Conservation (phyloP, 331 rosid genomes). For the Quercus tomentella region DNA sequence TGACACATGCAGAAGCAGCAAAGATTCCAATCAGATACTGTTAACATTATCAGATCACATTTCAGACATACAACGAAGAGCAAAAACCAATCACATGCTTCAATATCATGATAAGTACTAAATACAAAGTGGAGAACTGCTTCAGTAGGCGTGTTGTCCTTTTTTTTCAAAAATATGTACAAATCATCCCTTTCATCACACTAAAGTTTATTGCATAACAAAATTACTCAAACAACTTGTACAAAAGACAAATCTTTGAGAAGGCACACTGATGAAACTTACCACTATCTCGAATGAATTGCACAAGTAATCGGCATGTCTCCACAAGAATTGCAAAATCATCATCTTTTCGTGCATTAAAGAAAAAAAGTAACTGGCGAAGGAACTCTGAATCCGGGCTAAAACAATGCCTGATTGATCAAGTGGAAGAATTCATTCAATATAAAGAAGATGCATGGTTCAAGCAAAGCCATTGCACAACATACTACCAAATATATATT, state of each 20-base stretch:
- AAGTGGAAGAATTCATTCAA: not conserved
- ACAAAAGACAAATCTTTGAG: not conserved
- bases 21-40: constrained; percentile 7
- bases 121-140: not conserved
- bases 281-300: constrained; percentile 66
- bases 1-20: constrained; percentile 18
- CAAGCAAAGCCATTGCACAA: constrained; percentile 2
- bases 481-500: not conserved
- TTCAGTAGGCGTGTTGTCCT: not conserved
- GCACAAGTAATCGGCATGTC: constrained; percentile 66
- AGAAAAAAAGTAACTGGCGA: constrained; percentile 83
- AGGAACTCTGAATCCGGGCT: constrained; percentile 86
- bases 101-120: not conserved
- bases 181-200: not conserved
- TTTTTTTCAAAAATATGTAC: not conserved
- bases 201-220: not conserved
- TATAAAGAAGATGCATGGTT: constrained; percentile 9
- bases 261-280: constrained; percentile 21
- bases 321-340: constrained; percentile 76
- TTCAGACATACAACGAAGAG: constrained; percentile 3
- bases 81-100: not conserved
- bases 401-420: constrained; percentile 63
- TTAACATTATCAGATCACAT: constrained; percentile 4
- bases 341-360: constrained; percentile 46
- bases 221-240: not conserved